These are phyloP conservation scores for Ceratocystis albifundus DNA, from an alignment of 2,329 filamentous ascomycete species.

Conservation along the genomic window DNA sequence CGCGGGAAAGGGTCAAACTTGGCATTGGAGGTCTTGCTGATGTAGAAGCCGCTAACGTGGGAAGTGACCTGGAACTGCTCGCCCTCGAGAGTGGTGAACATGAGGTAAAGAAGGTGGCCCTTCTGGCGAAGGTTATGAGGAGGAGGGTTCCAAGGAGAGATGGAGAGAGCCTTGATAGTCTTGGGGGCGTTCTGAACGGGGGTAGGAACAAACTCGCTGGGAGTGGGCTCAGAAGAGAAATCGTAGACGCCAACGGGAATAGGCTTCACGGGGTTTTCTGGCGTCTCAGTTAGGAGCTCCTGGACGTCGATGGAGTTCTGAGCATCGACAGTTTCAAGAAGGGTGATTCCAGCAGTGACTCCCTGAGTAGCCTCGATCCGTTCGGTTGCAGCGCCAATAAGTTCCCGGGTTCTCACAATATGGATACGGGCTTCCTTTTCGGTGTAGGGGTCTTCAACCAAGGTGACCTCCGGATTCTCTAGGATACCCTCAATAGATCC, in stretches of 20 bases:
- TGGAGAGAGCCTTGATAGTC: constrained; percentile 75
- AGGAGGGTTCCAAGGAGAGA: constrained; percentile 94
- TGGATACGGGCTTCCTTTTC: constrained; percentile 98
- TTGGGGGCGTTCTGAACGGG: constrained; percentile 61
- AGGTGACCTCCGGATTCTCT: constrained; percentile 61
- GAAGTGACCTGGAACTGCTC: constrained; percentile 91
- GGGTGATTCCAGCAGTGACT: constrained; percentile 68
- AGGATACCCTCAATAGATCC: constrained; percentile 75
- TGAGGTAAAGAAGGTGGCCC: constrained; percentile 83
- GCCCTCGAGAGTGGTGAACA: constrained; percentile 82
- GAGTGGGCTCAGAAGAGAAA: constrained; percentile 55
- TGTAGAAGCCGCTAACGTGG: constrained; percentile 88
- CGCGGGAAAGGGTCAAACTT: constrained; percentile 89
- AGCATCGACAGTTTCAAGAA: constrained; percentile 64
- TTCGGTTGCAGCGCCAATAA: constrained; percentile 84
- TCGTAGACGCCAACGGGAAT: constrained; percentile 56
- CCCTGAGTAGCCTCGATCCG: constrained; percentile 79
- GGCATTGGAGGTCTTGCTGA: constrained; percentile 89
- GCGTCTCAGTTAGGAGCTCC: constrained; percentile 10
- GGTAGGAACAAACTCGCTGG: constrained; percentile 61
- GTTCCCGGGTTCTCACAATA: constrained; percentile 75
- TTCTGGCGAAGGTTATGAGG: constrained; percentile 83
- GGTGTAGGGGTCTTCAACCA: constrained; percentile 92
- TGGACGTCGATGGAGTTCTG: constrained; percentile 31
- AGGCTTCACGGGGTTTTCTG: constrained; percentile 7